Evolutionary conservation across 306 rosid genomes (phyloP).

Genomic region (Vigna angularis): DNA sequence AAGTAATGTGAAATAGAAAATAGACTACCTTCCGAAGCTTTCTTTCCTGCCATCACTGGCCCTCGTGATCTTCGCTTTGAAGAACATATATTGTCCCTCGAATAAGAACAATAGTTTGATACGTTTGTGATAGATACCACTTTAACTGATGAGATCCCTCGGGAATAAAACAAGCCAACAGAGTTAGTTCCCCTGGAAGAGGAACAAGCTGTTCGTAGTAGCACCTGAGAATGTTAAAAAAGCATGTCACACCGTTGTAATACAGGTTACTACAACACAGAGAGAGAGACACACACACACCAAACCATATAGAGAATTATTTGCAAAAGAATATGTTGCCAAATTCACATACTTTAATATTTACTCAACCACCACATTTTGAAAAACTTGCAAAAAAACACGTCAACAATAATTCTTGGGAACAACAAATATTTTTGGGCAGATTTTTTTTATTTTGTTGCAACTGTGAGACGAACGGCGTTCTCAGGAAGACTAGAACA

Average conservation of each 20-base stretch:
- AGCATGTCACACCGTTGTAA: conserved; percentile 24
- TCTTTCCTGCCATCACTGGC: conserved; percentile 91
- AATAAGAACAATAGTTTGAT: conserved; percentile 53
- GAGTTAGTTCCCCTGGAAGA: conserved; percentile 61
- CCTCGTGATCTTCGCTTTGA: conserved; percentile 91
- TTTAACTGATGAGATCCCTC: conserved; percentile 61
- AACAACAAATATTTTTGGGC: not conserved
- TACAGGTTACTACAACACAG: not conserved
- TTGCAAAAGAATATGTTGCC: not conserved
- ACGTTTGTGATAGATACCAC: conserved; percentile 51
- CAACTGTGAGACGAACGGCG: not conserved
- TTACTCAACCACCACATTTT: not conserved
- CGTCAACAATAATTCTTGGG: not conserved
- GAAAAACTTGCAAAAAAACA: not conserved
- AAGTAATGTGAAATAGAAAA: conserved; percentile 31
- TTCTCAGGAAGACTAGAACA: conserved; percentile 1
- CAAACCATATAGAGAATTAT: conserved; percentile 26
- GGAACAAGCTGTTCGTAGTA: conserved; percentile 60
- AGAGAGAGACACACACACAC: not conserved
- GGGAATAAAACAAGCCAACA: conserved; percentile 52
- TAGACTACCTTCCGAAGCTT: conserved; percentile 71
- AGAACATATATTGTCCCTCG: conserved; percentile 55
- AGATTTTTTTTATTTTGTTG: not conserved
- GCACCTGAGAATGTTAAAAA: conserved; percentile 57
- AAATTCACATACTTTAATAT: not conserved